A percentile compares a stretch with the other conserved stretches of the same genome.
Conservation (phyloP, 1,284 basidiomycete genomes). For the Puccinia horiana region DNA sequence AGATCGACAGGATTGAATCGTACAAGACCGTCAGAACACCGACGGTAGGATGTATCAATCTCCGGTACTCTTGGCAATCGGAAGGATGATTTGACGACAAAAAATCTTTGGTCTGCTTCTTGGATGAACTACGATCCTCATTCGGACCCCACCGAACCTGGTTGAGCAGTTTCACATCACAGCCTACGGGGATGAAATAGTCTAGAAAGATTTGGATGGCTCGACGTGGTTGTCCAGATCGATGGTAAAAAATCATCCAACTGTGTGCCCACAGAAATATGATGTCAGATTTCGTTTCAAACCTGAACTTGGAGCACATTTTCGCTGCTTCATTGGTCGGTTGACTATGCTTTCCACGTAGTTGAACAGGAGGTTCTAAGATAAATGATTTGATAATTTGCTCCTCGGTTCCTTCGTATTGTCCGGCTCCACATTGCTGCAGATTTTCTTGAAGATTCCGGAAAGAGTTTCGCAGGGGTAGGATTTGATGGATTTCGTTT, state of each 20-base stretch:
- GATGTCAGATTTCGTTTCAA: slow-evolving; percentile 33
- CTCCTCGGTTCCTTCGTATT: slow-evolving; percentile 14
- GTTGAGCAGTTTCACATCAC: slow-evolving; percentile 31
- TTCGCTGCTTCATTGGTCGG: not conserved
- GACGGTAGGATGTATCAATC: slow-evolving; percentile 44
- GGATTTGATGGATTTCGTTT: slow-evolving; percentile 32
- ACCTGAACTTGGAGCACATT: not conserved
- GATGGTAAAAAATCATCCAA: slow-evolving; percentile 50
- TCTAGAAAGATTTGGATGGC: slow-evolving; percentile 46
- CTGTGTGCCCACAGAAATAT: slow-evolving; percentile 46
- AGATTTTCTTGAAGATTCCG: not conserved
- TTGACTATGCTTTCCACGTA: not conserved
- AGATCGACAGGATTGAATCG: slow-evolving; percentile 38
- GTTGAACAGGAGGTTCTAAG: slow-evolving; percentile 3
- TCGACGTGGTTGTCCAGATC: slow-evolving; percentile 28
- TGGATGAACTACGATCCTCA: not conserved
- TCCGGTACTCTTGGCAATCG: not conserved
- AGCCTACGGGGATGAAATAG: slow-evolving; percentile 46
- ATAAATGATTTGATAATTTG: slow-evolving; percentile 42
- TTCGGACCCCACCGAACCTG: slow-evolving; percentile 1
- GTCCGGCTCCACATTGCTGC: not conserved
- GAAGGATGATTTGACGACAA: not conserved
- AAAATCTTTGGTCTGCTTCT: not conserved
- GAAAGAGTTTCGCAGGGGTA: slow-evolving; percentile 28
- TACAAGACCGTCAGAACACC: slow-evolving; percentile 47